These are phyloP conservation scores for Penicillium soppii DNA, from an alignment of 495 filamentous ascomycete genomes.

Conservation along the genomic window DNA sequence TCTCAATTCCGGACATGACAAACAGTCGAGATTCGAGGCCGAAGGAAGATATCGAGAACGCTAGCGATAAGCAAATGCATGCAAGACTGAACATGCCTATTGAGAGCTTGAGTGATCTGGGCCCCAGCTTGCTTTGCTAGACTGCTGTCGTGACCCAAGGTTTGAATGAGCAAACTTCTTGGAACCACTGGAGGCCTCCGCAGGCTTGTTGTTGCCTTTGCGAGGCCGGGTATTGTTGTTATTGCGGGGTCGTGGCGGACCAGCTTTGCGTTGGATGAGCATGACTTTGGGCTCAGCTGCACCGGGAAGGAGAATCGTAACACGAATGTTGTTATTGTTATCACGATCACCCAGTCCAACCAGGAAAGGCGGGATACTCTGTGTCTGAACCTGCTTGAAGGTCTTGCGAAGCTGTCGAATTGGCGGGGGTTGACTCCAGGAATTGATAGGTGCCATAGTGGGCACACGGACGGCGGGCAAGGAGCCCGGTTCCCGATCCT, in stretches of 20 bases:
- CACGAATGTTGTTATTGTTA: constrained; percentile 28
- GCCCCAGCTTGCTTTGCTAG: neutral
- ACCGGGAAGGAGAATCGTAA: constrained; percentile 39
- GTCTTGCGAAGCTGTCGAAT: constrained; percentile 33
- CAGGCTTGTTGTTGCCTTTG: constrained; percentile 36
- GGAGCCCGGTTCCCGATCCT: constrained; percentile 79
- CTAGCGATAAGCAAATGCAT: neutral
- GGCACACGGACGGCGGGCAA: constrained; percentile 69
- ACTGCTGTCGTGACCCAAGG: neutral
- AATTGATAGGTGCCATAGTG: constrained; percentile 52
- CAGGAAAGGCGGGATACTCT: constrained; percentile 36
- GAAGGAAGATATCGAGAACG: neutral
- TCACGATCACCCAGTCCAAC: constrained; percentile 40
- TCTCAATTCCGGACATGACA: no score
- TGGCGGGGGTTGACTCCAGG: constrained; percentile 40
- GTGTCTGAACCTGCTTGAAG: constrained; percentile 40
- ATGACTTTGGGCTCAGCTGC: constrained; percentile 27
- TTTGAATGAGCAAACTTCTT: constrained; percentile 33
- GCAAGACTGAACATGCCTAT: neutral
- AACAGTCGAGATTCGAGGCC: neutral
- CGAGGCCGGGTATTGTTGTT: constrained; percentile 30
- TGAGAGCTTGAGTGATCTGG: neutral
- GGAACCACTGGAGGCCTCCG: constrained; percentile 25
- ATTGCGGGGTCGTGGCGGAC: constrained; percentile 26
- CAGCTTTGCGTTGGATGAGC: constrained; percentile 32